Conservation (phyloP, 1,139 yeast species). For the Lipomyces yarrowii region DNA sequence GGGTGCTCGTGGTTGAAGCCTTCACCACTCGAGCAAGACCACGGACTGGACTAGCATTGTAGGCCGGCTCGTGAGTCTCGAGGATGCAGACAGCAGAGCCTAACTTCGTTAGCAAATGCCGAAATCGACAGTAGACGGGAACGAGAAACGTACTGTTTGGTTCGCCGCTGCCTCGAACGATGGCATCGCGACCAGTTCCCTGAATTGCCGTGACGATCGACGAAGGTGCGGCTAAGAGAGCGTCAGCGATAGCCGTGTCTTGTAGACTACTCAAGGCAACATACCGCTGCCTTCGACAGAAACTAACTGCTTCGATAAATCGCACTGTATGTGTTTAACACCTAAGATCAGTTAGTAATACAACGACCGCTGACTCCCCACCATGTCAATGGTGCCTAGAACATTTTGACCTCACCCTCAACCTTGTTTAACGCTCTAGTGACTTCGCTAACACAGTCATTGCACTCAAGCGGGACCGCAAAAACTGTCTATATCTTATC, state of each 20-base stretch:
- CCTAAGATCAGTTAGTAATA: slow-evolving; percentile 39
- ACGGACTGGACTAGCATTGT: slow-evolving; percentile 63
- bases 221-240: slow-evolving; percentile 60
- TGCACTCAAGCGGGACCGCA: slow-evolving; percentile 79
- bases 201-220: slow-evolving; percentile 66
- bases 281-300: slow-evolving; percentile 55
- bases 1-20: slow-evolving; percentile 51
- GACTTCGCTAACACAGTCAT: slow-evolving; percentile 66
- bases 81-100: slow-evolving; percentile 85
- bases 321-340: slow-evolving; percentile 54
- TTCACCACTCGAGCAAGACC: slow-evolving; percentile 90
- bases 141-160: slow-evolving; percentile 56
- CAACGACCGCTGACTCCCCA: not conserved
- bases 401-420: slow-evolving; percentile 32
- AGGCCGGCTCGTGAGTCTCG: slow-evolving; percentile 64
- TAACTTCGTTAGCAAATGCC: not conserved
- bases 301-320: slow-evolving; percentile 60
- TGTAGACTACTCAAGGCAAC: not conserved
- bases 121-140: not conserved
- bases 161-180: slow-evolving; percentile 86
- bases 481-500: slow-evolving; percentile 57
- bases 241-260: not conserved
- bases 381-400: not conserved
- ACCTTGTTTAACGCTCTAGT: slow-evolving; percentile 52
- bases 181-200: slow-evolving; percentile 79